Conservation (phyloP, 345 rosid genomes). For the rapeseed (Brassica napus) region Da-Ae NC_063446.1:55478001-55478500, state of each 20-base stretch:
- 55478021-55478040: no score
- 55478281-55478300: background rate
- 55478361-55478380: background rate
- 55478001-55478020: no score
- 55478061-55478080: no score
- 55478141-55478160: no score
- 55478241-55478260: background rate
- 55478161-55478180: background rate
- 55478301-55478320: no score
- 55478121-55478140: no score
- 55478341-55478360: no score
- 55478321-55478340: no score
- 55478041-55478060: no score
- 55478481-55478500: background rate
- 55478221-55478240: background rate
- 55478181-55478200: background rate
- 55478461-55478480: no score
- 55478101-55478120: no score
- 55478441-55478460: background rate
- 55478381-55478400: background rate
- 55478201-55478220: background rate
- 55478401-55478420: background rate
- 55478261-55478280: background rate
- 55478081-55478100: no score
- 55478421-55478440: background rate